Percentiles rank a stretch among this genome's conserved stretches.
Evolutionary conservation across 1,284 basidiomycete species (phyloP).

Genomic region (Heterobasidion parviporum): DNA sequence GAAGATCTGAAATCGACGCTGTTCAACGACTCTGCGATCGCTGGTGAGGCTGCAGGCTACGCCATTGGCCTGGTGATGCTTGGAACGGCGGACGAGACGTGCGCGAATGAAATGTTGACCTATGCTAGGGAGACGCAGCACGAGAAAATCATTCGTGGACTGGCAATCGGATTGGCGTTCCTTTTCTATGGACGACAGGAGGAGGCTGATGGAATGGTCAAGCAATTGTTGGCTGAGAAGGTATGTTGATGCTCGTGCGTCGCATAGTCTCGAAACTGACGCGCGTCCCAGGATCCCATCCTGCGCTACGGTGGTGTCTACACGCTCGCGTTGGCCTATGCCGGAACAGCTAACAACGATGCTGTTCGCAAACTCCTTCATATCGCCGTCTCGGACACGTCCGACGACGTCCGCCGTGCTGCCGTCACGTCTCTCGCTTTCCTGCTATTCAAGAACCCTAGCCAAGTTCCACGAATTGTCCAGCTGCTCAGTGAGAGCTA

Average conservation of each 20-base stretch:
- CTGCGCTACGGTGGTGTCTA: conserved; percentile 95
- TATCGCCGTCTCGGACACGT: conserved; percentile 94
- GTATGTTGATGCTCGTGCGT: conserved; percentile 28
- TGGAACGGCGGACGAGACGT: conserved; percentile 72
- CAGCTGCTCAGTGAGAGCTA: conserved; percentile 95
- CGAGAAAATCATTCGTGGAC: conserved; percentile 94
- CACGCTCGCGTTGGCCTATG: conserved; percentile 89
- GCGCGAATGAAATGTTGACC: conserved; percentile 86
- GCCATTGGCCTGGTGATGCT: conserved; percentile 97
- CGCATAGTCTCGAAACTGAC: conserved; percentile 3
- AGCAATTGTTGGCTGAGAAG: conserved; percentile 76
- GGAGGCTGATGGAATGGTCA: conserved; percentile 75
- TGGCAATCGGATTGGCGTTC: conserved; percentile 87
- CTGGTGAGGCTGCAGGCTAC: conserved; percentile 90
- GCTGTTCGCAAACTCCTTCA: conserved; percentile 87
- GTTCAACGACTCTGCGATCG: conserved; percentile 89
- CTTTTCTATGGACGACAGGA: conserved; percentile 89
- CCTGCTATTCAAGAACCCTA: conserved; percentile 90
- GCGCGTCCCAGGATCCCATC: conserved; percentile 71
- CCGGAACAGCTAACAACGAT: conserved; percentile 89
- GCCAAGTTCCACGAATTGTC: conserved; percentile 90
- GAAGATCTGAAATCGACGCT: conserved; percentile 84
- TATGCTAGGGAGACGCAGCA: conserved; percentile 95
- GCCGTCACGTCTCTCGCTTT: conserved; percentile 94
- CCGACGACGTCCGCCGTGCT: conserved; percentile 90